Conservation (phyloP, 2,329 filamentous ascomycete genomes). For the Colletotrichum sansevieriae region DNA sequence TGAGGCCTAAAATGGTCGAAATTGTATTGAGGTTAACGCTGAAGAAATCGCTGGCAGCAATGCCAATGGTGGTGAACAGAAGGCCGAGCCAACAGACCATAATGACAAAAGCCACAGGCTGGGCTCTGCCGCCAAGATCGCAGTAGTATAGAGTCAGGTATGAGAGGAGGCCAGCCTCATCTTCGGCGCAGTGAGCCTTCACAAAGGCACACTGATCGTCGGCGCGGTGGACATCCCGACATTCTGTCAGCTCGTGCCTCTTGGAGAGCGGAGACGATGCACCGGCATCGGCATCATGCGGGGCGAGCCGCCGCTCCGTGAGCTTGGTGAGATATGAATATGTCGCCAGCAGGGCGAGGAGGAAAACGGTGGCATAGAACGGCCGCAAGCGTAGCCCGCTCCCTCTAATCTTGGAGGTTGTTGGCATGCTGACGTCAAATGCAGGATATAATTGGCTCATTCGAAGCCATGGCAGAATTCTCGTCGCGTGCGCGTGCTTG, state of each 20-base stretch:
- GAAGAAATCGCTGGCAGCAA: constrained; percentile 98
- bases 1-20: constrained; percentile 88
- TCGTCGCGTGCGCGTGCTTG: constrained; percentile 33
- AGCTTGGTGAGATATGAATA: constrained; percentile 56
- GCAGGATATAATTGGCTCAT: constrained; percentile 36
- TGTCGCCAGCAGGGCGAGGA: constrained; percentile 61
- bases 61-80: constrained; percentile 96
- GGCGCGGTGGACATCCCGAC: constrained; percentile 82
- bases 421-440: constrained; percentile 46
- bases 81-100: constrained; percentile 87
- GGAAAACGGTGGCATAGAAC: constrained; percentile 61
- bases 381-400: constrained; percentile 60
- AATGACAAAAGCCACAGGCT: constrained; percentile 83
- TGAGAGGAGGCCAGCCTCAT: constrained; percentile 89
- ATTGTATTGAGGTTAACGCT: constrained; percentile 97
- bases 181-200: constrained; percentile 83
- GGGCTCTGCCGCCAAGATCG: constrained; percentile 71
- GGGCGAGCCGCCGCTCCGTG: constrained; percentile 34
- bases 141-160: constrained; percentile 96
- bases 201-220: constrained; percentile 90
- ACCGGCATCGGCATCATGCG: constrained; percentile 31
- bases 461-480: constrained; percentile 38
- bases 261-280: constrained; percentile 46
- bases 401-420: constrained; percentile 48
- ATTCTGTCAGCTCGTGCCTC: constrained; percentile 63